Evolutionary conservation across 2,329 filamentous ascomycete genomes (phyloP).

Genomic region (Coniochaeta sp.): DNA sequence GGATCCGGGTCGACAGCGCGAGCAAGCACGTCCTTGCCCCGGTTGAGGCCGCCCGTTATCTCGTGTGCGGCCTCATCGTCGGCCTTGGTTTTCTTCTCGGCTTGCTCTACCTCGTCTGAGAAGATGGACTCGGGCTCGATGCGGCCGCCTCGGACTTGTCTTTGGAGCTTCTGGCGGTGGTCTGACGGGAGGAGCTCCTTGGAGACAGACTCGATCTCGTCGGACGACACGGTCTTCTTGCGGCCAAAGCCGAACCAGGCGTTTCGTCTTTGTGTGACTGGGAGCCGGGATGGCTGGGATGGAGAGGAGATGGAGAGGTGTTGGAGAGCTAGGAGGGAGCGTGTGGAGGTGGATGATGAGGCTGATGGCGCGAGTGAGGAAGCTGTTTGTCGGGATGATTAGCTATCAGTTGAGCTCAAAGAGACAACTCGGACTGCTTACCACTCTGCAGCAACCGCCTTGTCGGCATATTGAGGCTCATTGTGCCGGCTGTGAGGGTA

Average conservation of each 20-base stretch:
- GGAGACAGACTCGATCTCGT: neutral
- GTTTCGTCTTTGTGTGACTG: conserved; percentile 21
- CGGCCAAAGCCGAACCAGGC: conserved; percentile 23
- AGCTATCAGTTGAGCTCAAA: neutral
- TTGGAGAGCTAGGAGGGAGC: conserved; percentile 13
- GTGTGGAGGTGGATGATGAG: conserved; percentile 6
- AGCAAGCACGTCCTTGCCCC: conserved; percentile 44
- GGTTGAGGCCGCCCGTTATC: conserved; percentile 23
- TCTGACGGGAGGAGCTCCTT: conserved; percentile 3
- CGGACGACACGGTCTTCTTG: conserved; percentile 9
- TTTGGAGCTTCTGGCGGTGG: conserved; percentile 7
- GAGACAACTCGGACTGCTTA: conserved; percentile 27
- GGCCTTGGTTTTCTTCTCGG: neutral
- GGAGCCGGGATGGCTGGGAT: conserved; percentile 12
- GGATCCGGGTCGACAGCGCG: conserved; percentile 70
- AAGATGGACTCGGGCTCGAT: conserved; percentile 44
- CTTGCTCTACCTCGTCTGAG: conserved; percentile 25
- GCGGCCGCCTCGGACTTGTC: conserved; percentile 12
- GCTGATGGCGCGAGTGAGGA: conserved; percentile 3
- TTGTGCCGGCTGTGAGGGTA: conserved; percentile 27
- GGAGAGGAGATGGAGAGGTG: conserved; percentile 10
- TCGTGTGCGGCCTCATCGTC: conserved; percentile 29
- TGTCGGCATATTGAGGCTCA: conserved; percentile 59
- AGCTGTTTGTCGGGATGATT: conserved; percentile 1
- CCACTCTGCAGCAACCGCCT: conserved; percentile 53